Evolutionary conservation across 2,329 filamentous ascomycete species (phyloP).

Genomic region (Cladorrhinum sp.): DNA sequence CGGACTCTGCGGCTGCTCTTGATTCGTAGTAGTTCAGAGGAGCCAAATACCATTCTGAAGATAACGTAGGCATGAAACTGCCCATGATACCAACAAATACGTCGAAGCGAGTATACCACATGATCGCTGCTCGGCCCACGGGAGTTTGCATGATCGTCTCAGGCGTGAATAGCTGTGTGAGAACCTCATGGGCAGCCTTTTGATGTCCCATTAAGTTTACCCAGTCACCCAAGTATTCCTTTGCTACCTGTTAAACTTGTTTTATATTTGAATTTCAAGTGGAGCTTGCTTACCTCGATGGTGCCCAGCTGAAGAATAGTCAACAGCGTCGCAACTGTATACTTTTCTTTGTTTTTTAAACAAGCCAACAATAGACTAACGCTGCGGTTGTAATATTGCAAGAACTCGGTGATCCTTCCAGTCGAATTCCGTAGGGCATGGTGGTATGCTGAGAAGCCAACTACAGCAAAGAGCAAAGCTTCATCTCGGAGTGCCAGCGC

Average conservation of each 20-base stretch:
- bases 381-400: constrained; percentile 87
- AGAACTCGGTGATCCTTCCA: constrained; percentile 75
- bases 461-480: constrained; percentile 78
- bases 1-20: constrained; percentile 57
- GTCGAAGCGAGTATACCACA: constrained; percentile 92
- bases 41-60: constrained; percentile 73
- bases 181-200: constrained; percentile 78
- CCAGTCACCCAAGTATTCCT: constrained; percentile 97
- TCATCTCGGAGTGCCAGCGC: constrained; percentile 71
- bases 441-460: constrained; percentile 87
- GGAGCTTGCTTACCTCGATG: constrained; percentile 66
- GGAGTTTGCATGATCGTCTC: constrained; percentile 69
- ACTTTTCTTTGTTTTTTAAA: constrained; percentile 67
- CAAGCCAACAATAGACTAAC: constrained; percentile 72
- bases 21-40: constrained; percentile 61
- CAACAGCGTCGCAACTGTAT: constrained; percentile 71
- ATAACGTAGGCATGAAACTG: constrained; percentile 69
- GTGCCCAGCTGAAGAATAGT: constrained; percentile 90
- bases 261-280: not conserved
- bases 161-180: constrained; percentile 75
- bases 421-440: constrained; percentile 67
- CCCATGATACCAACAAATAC: constrained; percentile 80
- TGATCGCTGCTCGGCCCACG: constrained; percentile 68
- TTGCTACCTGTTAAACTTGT: constrained; percentile 14
- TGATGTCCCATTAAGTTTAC: constrained; percentile 90